Conservation (phyloP, 202 grass and related monocot species). For the Schoenoplectus triqueter region DNA sequence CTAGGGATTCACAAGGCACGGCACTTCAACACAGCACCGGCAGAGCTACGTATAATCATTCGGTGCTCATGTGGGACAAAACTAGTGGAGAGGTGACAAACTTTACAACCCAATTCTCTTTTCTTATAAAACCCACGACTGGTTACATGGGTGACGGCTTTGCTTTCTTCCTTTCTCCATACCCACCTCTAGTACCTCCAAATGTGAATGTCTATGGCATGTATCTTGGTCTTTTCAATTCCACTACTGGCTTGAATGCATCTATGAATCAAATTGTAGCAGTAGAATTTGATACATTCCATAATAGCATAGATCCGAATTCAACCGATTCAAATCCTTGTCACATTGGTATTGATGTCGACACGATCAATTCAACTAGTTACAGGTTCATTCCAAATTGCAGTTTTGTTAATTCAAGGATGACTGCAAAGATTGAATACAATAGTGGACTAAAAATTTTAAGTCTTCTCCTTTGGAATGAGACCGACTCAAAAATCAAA, state of each 20-base stretch:
- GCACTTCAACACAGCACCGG: conserved; percentile 43
- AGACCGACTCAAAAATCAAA: conserved; percentile 45
- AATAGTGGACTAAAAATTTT: conserved; percentile 52
- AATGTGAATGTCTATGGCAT: conserved; percentile 33
- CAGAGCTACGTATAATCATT: conserved; percentile 47
- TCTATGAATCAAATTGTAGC: conserved; percentile 51
- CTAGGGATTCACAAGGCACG: conserved; percentile 40
- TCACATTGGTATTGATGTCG: conserved; percentile 71
- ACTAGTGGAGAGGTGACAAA: conserved; percentile 52
- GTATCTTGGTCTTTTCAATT: conserved; percentile 59
- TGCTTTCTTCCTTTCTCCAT: conserved; percentile 69
- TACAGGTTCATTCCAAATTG: conserved; percentile 36
- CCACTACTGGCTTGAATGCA: neutral
- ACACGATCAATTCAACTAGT: conserved; percentile 46
- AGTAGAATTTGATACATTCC: conserved; percentile 63
- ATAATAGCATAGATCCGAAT: conserved; percentile 28
- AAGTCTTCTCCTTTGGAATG: conserved; percentile 56
- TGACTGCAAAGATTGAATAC: conserved; percentile 64
- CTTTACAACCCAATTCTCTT: conserved; percentile 39
- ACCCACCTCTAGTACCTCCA: conserved; percentile 48
- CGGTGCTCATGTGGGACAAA: conserved; percentile 61
- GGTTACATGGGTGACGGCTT: conserved; percentile 48
- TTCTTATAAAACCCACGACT: conserved; percentile 9
- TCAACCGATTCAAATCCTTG: neutral
- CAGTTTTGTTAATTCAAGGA: neutral